Conservation (phyloP, 805 yeast genomes). For the Kregervanrija fluxuum region DNA sequence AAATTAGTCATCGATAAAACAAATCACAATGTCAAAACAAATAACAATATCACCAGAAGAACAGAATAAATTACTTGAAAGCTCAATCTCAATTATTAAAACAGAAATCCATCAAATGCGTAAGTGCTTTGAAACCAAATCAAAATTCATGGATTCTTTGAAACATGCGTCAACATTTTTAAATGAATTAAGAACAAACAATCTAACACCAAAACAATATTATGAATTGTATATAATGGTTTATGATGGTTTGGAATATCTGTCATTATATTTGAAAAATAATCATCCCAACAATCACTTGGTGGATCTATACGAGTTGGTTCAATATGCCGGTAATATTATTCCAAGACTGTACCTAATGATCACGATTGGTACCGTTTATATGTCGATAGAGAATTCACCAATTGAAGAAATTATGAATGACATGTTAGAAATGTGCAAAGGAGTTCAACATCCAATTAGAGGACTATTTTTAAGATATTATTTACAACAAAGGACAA, state of each 20-base stretch:
- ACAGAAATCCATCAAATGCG: constrained; percentile 74
- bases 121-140: constrained; percentile 56
- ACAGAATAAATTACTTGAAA: constrained; percentile 31
- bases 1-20: no score
- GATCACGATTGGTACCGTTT: constrained; percentile 92
- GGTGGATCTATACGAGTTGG: constrained; percentile 88
- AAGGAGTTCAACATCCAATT: constrained; percentile 94
- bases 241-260: constrained; percentile 70
- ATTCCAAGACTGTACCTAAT: constrained; percentile 87
- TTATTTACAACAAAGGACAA: constrained; percentile 78
- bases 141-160: constrained; percentile 76
- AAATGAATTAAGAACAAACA: constrained; percentile 71
- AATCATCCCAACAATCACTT: constrained; percentile 65
- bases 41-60: constrained; percentile 9
- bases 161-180: constrained; percentile 80
- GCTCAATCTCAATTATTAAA: constrained; percentile 44
- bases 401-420: constrained; percentile 82
- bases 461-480: constrained; percentile 87
- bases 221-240: constrained; percentile 83
- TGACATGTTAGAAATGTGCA: constrained; percentile 96
- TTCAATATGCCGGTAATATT: constrained; percentile 91
- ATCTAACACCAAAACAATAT: constrained; percentile 81
- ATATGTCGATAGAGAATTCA: constrained; percentile 68
- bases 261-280: constrained; percentile 58
- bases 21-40: not conserved